A percentile compares a stretch with the other conserved stretches of the same genome.
These are phyloP conservation scores for Ramularia endophylla DNA, from an alignment of 2,329 filamentous ascomycete genomes.

Conservation along the genomic window DNA sequence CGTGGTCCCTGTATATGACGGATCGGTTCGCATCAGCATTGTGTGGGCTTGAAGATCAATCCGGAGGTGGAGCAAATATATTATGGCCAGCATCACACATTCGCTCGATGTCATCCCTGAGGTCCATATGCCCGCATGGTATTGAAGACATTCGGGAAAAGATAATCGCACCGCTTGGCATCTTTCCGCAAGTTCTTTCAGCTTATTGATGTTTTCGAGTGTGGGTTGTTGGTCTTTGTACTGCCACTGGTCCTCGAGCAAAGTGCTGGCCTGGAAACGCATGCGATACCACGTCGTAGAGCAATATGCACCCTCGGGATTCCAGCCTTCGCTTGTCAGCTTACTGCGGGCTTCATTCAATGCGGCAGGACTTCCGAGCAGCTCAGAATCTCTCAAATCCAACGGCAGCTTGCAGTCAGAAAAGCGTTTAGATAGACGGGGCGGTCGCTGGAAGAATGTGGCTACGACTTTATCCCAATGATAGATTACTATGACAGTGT, in stretches of 20 bases:
- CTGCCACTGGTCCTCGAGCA: constrained; percentile 7
- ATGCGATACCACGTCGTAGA: constrained; percentile 13
- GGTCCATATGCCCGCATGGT: constrained; percentile 14
- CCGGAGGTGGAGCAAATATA: constrained; percentile 16
- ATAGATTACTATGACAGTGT: constrained; percentile 7
- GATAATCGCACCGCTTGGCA: not conserved
- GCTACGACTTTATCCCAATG: constrained; percentile 19
- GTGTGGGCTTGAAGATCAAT: constrained; percentile 16
- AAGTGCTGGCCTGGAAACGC: constrained; percentile 6
- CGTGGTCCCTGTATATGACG: not conserved
- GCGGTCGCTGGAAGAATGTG: constrained; percentile 16
- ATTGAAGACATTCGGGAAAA: constrained; percentile 14
- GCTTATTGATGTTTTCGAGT: not conserved
- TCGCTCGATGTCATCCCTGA: constrained; percentile 3
- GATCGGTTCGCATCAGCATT: constrained; percentile 12
- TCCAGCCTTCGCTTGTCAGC: constrained; percentile 13
- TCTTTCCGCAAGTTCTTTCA: not conserved
- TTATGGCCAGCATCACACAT: constrained; percentile 14
- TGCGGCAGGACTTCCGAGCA: constrained; percentile 1
- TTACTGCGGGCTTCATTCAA: constrained; percentile 5
- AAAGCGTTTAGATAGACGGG: constrained; percentile 9
- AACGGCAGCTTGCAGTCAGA: constrained; percentile 7
- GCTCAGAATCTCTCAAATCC: constrained; percentile 7
- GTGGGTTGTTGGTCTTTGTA: constrained; percentile 1
- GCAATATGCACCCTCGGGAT: constrained; percentile 3